Base-by-base conservation (phyloP, 2,329 filamentous ascomycete species). In the Colletotrichum sp. region DNA sequence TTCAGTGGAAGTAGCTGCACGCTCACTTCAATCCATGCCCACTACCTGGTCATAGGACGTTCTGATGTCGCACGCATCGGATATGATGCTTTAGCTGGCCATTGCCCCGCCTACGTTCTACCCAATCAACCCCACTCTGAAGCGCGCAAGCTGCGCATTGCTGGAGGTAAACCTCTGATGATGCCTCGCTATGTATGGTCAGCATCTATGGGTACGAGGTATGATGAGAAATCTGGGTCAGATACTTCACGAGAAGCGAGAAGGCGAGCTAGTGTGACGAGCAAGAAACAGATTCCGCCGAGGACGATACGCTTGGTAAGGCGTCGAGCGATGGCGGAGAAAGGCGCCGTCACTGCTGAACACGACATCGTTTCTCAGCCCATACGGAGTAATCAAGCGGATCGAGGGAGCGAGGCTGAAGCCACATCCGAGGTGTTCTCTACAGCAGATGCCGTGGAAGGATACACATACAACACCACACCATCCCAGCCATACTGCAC, bases 271-370 rank as follows among this genome's bases (percentile, higher is more conserved):
- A 49, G 44, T 6, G 10, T 7, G 44, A 21, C 12, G n/a, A 7
- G 44, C 10, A 52, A 21, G 44, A 52, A 21, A 13, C 6, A 21
- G n/a, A 52, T n/a, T 13, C 10, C 44, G 12, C 12, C 12, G 44
- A 2, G n/a, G 6, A 21, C 2, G 6, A 21, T n/a, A 13, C 6
- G 18, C 44, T 52, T 2, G 2, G 10, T 21, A 4, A 21, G 2
- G 18, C 10, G 12, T 52, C n/a, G n/a, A 52, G 18, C 36, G 8
- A 44, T 3, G 16, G 36, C 16, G 36, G 36, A 44, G 16, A 44
- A 44, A 3, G 36, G 16, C 36, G 36, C 16, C 16, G 36, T 18
- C 36, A 0, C 16, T 44, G 36, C 36, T 44, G 16, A 44, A 44
- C 16, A 18, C 9, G 36, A 1, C 36, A 6, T 44, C 16, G 8